Evolutionary conservation across 2,329 filamentous ascomycete species (phyloP).

Genomic region (Aciculosporium take): DNA sequence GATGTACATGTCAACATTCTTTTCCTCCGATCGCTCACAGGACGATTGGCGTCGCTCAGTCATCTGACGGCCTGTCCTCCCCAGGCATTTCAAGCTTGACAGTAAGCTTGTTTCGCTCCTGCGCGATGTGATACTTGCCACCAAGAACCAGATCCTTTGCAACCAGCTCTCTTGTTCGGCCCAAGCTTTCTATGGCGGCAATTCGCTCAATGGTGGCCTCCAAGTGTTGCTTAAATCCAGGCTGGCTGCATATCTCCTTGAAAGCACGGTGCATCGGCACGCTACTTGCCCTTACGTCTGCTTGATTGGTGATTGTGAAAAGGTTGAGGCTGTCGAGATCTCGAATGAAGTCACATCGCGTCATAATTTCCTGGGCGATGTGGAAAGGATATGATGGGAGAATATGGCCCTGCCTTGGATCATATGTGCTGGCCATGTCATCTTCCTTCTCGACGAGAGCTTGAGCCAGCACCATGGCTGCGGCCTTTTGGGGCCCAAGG

Average conservation of each 20-base stretch:
- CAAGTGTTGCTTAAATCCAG: slow-evolving; percentile 70
- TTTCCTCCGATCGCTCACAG: neutral
- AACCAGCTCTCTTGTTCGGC: slow-evolving; percentile 84
- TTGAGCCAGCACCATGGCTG: slow-evolving; percentile 83
- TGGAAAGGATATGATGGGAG: slow-evolving; percentile 72
- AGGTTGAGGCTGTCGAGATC: slow-evolving; percentile 87
- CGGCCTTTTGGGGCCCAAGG: slow-evolving; percentile 43
- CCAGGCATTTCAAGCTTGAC: slow-evolving; percentile 30
- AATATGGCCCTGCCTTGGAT: slow-evolving; percentile 53
- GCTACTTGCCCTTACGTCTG: slow-evolving; percentile 79
- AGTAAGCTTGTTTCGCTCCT: slow-evolving; percentile 24
- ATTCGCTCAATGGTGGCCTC: slow-evolving; percentile 77
- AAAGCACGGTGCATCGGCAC: slow-evolving; percentile 96
- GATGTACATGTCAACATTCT: too few relatives aligned
- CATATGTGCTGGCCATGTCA: slow-evolving; percentile 50
- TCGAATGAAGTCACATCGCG: slow-evolving; percentile 84
- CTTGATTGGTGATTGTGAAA: slow-evolving; percentile 80
- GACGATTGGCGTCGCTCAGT: neutral
- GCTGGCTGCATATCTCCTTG: slow-evolving; percentile 60
- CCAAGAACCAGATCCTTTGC: slow-evolving; percentile 85
- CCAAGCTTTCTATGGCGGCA: slow-evolving; percentile 81
- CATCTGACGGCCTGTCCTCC: slow-evolving; percentile 11
- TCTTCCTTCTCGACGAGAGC: slow-evolving; percentile 76
- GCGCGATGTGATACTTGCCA: slow-evolving; percentile 58
- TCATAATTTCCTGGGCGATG: slow-evolving; percentile 84